These are phyloP conservation scores for Hyaloscypha variabilis DNA, from an alignment of 495 filamentous ascomycete genomes.

Conservation along the genomic window DNA sequence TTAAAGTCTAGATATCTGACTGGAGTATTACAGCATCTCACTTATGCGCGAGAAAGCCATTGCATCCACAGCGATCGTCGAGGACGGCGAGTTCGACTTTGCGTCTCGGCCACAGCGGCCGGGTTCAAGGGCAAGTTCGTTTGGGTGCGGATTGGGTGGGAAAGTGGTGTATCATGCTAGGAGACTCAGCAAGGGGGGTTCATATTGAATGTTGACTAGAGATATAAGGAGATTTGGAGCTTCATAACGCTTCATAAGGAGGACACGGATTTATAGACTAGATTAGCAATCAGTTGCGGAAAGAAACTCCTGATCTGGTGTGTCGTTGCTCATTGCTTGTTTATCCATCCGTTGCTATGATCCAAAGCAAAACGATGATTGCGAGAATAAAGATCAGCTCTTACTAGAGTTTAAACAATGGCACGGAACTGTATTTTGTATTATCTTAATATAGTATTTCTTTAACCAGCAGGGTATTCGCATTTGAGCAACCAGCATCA, in stretches of 20 bases:
- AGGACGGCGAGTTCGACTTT: slow-evolving; percentile 19
- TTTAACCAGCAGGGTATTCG: too few species aligned
- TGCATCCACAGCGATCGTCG: slow-evolving; percentile 25
- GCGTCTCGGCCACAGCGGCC: background rate
- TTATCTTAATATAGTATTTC: too few species aligned
- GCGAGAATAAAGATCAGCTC: too few species aligned
- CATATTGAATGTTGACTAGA: background rate
- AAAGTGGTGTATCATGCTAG: slow-evolving; percentile 16
- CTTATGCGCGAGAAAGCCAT: slow-evolving; percentile 32
- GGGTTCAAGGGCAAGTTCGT: slow-evolving; percentile 11
- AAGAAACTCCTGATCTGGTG: background rate
- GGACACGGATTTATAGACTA: background rate
- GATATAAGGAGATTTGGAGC: background rate
- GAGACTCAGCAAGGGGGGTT: slow-evolving; percentile 18
- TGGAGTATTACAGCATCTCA: slow-evolving; percentile 17
- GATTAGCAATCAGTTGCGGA: background rate
- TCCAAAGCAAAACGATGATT: too few species aligned
- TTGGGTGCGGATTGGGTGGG: slow-evolving; percentile 18
- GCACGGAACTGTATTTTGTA: too few species aligned
- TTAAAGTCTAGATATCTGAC: background rate
- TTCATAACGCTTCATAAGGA: background rate
- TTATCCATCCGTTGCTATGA: too few species aligned
- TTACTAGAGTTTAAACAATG: too few species aligned
- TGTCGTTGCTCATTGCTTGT: background rate
- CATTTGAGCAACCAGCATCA: too few species aligned